Evolutionary conservation across 768 basidiomycete genomes (phyloP).

Genomic region (Tricholoma matsutake): DNA sequence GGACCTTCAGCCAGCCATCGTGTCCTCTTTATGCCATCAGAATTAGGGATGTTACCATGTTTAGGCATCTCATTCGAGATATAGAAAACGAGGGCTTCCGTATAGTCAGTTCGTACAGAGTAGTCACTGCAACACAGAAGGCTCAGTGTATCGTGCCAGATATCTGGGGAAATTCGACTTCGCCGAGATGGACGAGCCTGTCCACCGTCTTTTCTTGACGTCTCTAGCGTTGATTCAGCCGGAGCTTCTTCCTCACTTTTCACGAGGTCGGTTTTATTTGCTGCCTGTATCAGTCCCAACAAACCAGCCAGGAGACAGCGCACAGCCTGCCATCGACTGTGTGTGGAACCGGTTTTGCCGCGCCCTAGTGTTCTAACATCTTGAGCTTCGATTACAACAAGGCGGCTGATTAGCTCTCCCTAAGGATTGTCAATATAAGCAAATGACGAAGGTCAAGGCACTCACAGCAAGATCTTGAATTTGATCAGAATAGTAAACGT

Average conservation of each 20-base stretch:
- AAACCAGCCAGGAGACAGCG: constrained; percentile 68
- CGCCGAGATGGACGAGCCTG: constrained; percentile 48
- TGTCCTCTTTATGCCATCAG: constrained; percentile 44
- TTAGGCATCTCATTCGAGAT: constrained; percentile 72
- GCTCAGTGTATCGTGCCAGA: constrained; percentile 89
- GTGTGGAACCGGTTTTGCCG: constrained; percentile 26
- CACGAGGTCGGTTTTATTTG: constrained; percentile 44
- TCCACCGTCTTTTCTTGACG: constrained; percentile 26
- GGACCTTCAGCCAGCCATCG: constrained; percentile 49
- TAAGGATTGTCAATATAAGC: constrained; percentile 12
- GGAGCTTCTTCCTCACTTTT: constrained; percentile 13
- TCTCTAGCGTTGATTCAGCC: constrained; percentile 17
- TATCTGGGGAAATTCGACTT: constrained; percentile 71
- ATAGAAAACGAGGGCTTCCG: constrained; percentile 70
- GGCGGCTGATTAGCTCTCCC: constrained; percentile 76
- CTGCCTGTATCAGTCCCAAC: constrained; percentile 64
- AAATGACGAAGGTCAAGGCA: constrained; percentile 2
- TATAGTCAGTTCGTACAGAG: constrained; percentile 77
- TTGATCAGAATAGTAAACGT: constrained; percentile 95
- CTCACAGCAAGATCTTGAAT: constrained; percentile 82
- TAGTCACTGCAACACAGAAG: constrained; percentile 79
- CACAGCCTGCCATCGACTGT: constrained; percentile 59
- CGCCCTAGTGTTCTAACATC: constrained; percentile 39
- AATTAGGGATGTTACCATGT: constrained; percentile 47
- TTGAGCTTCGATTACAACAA: constrained; percentile 67